Percentiles rank a stretch among this genome's conserved stretches.
Conservation (phyloP, 805 yeast species). For the Ogataea minuta region DNA sequence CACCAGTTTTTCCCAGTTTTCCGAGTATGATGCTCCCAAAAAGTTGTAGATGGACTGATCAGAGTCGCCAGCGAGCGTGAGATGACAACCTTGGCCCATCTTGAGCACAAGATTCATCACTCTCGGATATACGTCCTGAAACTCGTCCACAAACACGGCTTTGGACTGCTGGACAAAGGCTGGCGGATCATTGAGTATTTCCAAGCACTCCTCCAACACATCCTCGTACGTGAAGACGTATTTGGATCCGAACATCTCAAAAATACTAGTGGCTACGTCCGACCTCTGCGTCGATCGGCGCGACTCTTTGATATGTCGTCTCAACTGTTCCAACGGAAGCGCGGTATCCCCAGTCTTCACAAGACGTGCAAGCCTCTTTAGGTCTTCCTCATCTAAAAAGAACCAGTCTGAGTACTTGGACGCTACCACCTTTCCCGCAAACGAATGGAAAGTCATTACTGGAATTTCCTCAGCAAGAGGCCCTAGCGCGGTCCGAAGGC, state of each 20-base stretch:
- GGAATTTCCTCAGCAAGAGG: constrained; percentile 36
- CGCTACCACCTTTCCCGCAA: constrained; percentile 50
- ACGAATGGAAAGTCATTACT: constrained; percentile 62
- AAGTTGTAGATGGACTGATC: constrained; percentile 70
- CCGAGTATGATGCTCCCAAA: constrained; percentile 45
- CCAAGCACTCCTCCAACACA: constrained; percentile 22
- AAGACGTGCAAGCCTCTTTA: constrained; percentile 18
- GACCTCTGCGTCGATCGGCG: constrained; percentile 11
- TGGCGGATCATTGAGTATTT: constrained; percentile 21
- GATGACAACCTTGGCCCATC: constrained; percentile 43
- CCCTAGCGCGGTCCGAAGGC: constrained; percentile 35
- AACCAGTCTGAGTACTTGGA: constrained; percentile 35
- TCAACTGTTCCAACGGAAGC: constrained; percentile 10
- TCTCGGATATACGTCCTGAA: constrained; percentile 63
- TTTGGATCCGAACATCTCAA: constrained; percentile 19
- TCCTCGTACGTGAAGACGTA: constrained; percentile 28
- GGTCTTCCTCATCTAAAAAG: constrained; percentile 48
- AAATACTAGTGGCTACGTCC: constrained; percentile 13
- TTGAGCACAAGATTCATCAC: constrained; percentile 44
- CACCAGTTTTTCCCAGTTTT: constrained; percentile 24
- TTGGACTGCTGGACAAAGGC: constrained; percentile 29
- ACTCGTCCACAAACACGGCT: constrained; percentile 64
- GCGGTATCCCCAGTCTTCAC: constrained; percentile 3
- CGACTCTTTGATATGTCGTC: constrained; percentile 16
- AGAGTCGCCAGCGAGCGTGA: constrained; percentile 70